A percentile compares a stretch with the other conserved stretches of the same genome.
Conservation (phyloP, 2,329 filamentous ascomycete species). For the Paecilomyces sp. region DNA sequence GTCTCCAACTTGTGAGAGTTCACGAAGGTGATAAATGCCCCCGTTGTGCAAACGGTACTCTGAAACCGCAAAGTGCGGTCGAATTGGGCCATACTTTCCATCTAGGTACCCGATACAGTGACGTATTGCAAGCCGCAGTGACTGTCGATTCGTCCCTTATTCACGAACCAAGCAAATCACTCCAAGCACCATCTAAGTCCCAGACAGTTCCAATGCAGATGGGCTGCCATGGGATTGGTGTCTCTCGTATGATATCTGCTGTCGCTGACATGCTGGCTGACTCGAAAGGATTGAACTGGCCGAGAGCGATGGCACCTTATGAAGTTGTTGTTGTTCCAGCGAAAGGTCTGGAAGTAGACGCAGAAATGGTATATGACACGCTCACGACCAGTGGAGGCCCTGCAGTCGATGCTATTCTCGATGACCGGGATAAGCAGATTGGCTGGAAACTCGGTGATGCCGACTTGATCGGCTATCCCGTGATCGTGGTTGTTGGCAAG, state of each 20-base stretch:
- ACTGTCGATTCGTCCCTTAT: slow-evolving; percentile 30
- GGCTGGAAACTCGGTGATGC: slow-evolving; percentile 88
- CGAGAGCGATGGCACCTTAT: slow-evolving; percentile 76
- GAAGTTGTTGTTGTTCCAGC: slow-evolving; percentile 61
- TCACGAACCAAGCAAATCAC: slow-evolving; percentile 5
- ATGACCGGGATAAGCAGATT: slow-evolving; percentile 63
- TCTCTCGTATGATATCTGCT: slow-evolving; percentile 83
- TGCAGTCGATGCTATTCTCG: slow-evolving; percentile 59
- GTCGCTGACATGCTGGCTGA: slow-evolving; percentile 72
- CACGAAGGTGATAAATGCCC: slow-evolving; percentile 66
- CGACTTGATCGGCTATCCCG: slow-evolving; percentile 79
- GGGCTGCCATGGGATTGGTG: slow-evolving; percentile 94
- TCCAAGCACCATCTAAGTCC: slow-evolving; percentile 16
- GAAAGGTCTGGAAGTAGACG: slow-evolving; percentile 42
- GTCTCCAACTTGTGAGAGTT: slow-evolving; percentile 59
- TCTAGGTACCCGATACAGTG: slow-evolving; percentile 80
- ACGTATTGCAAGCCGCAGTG: slow-evolving; percentile 62
- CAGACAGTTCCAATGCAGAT: slow-evolving; percentile 63
- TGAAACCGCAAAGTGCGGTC: slow-evolving; percentile 66
- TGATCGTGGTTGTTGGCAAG: slow-evolving; percentile 72
- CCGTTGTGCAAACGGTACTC: slow-evolving; percentile 54
- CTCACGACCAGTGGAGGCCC: slow-evolving; percentile 31
- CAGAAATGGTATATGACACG: slow-evolving; percentile 56
- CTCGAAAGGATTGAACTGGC: slow-evolving; percentile 75
- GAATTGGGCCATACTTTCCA: slow-evolving; percentile 95